These are phyloP conservation scores for Lignosus rhinocerotis DNA, from an alignment of 1,284 basidiomycete genomes.

Conservation along the genomic window DNA sequence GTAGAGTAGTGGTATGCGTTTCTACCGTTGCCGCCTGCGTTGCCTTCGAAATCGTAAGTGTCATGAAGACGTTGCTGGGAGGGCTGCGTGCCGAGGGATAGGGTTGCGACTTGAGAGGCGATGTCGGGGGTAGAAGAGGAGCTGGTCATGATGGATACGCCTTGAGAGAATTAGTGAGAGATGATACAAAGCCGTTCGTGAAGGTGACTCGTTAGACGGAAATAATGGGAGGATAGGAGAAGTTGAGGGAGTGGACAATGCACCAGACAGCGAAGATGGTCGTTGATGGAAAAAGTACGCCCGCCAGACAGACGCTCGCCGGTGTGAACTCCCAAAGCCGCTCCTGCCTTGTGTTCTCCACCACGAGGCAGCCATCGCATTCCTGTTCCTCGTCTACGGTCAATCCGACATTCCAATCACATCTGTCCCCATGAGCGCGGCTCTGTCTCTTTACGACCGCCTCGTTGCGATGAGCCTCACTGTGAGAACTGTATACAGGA, in stretches of 20 bases:
- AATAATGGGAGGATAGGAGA: conserved; percentile 25
- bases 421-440: not conserved
- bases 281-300: conserved; percentile 29
- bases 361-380: conserved; percentile 20
- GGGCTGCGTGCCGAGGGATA: conserved; percentile 64
- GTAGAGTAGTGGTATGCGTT: conserved; percentile 70
- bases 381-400: not conserved
- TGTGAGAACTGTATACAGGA: not conserved
- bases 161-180: conserved; percentile 19
- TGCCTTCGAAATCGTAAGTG: conserved; percentile 78
- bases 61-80: conserved; percentile 79
- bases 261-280: conserved; percentile 28
- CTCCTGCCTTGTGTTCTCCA: conserved; percentile 7
- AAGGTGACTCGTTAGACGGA: conserved; percentile 31
- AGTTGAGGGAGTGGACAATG: conserved; percentile 28
- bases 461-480: not conserved
- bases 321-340: conserved; percentile 17
- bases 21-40: conserved; percentile 48
- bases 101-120: conserved; percentile 43
- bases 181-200: conserved; percentile 29
- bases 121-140: conserved; percentile 72
- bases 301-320: conserved; percentile 19
- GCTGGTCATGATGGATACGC: conserved; percentile 62
- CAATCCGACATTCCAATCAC: not conserved
- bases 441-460: not conserved